phyloP scores from a whole-genome alignment of 1,284 basidiomycete genomes.

The Sutorius eximius region DNA sequence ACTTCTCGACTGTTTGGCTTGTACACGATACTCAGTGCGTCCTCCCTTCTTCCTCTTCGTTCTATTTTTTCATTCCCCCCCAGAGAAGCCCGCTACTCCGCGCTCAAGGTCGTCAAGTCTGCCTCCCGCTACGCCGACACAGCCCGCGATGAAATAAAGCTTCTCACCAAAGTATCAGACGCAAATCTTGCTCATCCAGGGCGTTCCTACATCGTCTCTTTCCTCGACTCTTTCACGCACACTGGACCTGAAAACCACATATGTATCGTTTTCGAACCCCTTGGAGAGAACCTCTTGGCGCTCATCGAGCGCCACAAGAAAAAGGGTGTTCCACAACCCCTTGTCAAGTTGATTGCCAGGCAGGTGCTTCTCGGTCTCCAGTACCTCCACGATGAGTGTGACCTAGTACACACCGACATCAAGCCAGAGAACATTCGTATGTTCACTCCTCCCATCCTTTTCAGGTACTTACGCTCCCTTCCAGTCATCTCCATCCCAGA shows the following conservation, averaged over 20 bases:
- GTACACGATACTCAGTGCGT: conserved; percentile 72
- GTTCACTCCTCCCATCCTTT: conserved; percentile 20
- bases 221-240: conserved; percentile 85
- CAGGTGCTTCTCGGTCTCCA: conserved; percentile 87
- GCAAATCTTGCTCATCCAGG: conserved; percentile 73
- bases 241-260: conserved; percentile 71
- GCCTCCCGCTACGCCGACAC: conserved; percentile 84
- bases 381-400: conserved; percentile 89
- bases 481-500: conserved; percentile 77
- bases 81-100: conserved; percentile 72
- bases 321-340: conserved; percentile 75
- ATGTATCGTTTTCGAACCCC: conserved; percentile 90
- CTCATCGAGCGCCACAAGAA: conserved; percentile 86
- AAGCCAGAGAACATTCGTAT: conserved; percentile 89
- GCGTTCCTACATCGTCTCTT: conserved; percentile 73
- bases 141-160: conserved; percentile 87
- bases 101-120: conserved; percentile 92
- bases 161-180: conserved; percentile 74
- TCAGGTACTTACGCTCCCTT: conserved; percentile 12
- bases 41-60: conserved; percentile 7
- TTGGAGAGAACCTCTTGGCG: conserved; percentile 85
- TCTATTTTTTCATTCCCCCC: conserved; percentile 14
- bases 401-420: conserved; percentile 85
- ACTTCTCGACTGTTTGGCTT: conserved; percentile 87
- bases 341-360: conserved; percentile 82